phyloP scores from a whole-genome alignment of 331 rosid species.

The Quercus lobata region DNA sequence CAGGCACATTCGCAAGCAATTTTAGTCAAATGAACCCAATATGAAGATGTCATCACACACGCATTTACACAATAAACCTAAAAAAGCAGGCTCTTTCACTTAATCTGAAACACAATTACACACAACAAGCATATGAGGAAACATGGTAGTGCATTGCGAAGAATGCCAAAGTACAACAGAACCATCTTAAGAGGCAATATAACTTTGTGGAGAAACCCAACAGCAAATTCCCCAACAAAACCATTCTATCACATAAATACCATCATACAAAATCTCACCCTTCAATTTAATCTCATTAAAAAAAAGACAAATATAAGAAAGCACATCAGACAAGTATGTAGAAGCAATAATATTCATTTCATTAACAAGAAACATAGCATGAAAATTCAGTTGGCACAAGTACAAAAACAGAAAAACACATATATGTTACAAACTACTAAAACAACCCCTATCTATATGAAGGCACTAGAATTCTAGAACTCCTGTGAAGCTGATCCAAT shows the following conservation, averaged over 20 bases:
- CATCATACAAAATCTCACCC: background rate
- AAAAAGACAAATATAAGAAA: too few species aligned
- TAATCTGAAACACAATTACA: too few species aligned
- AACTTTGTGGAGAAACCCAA: background rate
- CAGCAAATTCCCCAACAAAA: background rate
- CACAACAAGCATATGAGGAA: too few species aligned
- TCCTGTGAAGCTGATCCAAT: constrained; percentile 95
- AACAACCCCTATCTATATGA: background rate
- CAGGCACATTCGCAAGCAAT: too few species aligned
- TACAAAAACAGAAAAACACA: background rate
- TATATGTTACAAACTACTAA: background rate
- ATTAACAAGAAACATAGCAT: background rate
- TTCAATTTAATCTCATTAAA: background rate
- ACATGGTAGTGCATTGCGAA: background rate
- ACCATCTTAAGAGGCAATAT: background rate
- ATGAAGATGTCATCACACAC: too few species aligned
- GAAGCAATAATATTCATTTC: background rate
- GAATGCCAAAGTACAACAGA: background rate
- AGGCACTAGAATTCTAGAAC: constrained; percentile 35
- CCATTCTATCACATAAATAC: background rate
- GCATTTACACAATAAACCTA: too few species aligned
- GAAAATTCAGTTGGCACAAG: background rate
- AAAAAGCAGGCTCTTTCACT: too few species aligned
- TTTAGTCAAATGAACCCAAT: too few species aligned
- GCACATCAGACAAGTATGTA: background rate